These are phyloP conservation scores for Aspergillus phoenicis DNA, from an alignment of 2,329 filamentous ascomycete genomes.

Conservation along the genomic window DNA sequence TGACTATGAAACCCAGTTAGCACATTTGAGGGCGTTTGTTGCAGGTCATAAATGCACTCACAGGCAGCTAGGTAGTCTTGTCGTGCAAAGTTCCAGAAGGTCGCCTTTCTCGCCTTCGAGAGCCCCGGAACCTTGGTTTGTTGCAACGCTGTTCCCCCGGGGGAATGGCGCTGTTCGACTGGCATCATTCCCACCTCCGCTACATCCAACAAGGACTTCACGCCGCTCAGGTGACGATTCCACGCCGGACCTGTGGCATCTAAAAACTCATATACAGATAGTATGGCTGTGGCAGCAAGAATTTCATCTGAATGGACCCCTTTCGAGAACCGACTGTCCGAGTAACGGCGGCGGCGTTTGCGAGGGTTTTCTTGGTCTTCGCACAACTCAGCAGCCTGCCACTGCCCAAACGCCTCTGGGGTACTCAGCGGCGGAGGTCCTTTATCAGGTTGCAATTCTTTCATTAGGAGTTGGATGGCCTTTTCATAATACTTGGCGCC, in stretches of 20 bases:
- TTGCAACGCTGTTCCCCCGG: conserved; percentile 39
- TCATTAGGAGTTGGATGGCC: conserved; percentile 60
- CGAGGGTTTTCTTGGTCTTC: conserved; percentile 45
- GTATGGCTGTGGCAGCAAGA: conserved; percentile 65
- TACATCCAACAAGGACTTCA: conserved; percentile 62
- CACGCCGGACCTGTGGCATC: conserved; percentile 65
- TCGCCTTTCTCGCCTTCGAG: conserved; percentile 60
- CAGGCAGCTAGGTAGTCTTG: conserved; percentile 68
- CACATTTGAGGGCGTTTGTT: background rate
- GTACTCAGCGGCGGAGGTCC: conserved; percentile 37
- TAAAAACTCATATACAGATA: conserved; percentile 70
- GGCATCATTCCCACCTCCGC: conserved; percentile 47
- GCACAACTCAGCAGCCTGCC: conserved; percentile 38
- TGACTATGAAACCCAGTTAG: conserved; percentile 32
- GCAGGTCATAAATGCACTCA: conserved; percentile 34
- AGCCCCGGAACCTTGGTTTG: conserved; percentile 42
- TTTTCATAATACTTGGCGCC: conserved; percentile 66
- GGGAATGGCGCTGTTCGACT: conserved; percentile 44
- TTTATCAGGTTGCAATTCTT: conserved; percentile 45
- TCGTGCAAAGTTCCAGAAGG: conserved; percentile 69
- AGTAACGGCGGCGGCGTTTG: conserved; percentile 43
- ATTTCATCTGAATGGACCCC: conserved; percentile 57
- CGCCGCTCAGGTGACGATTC: conserved; percentile 65
- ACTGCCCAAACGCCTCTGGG: conserved; percentile 40
- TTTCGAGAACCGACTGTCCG: conserved; percentile 49